A percentile compares a stretch with the other conserved stretches of the same genome.
phyloP scores from a whole-genome alignment of 495 filamentous ascomycete species.

The Talaromyces nanjingensis region DNA sequence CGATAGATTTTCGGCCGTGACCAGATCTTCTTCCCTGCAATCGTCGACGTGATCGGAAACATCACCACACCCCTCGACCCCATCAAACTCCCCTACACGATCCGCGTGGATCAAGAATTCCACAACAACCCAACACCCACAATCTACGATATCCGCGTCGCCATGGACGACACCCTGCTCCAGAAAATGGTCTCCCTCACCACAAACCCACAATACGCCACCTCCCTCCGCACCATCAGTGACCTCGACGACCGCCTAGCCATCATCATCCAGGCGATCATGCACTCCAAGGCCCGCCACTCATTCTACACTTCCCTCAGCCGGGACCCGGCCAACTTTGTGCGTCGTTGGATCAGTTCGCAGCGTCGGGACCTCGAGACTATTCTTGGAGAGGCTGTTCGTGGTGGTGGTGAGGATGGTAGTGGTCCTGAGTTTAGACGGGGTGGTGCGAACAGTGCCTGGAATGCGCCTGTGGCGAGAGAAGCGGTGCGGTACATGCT shows the following conservation, averaged over 20 bases:
- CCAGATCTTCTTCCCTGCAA: conserved; percentile 77
- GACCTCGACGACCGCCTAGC: conserved; percentile 77
- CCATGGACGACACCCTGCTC: conserved; percentile 75
- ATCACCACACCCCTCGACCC: conserved; percentile 78
- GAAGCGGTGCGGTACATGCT: conserved; percentile 45
- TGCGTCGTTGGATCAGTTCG: conserved; percentile 74
- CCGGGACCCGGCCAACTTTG: conserved; percentile 74
- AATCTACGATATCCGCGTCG: conserved; percentile 82
- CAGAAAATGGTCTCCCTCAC: conserved; percentile 57
- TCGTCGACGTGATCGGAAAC: conserved; percentile 63
- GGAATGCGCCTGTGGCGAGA: conserved; percentile 42
- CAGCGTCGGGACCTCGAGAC: conserved; percentile 89
- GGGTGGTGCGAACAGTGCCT: conserved; percentile 47
- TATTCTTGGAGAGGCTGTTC: conserved; percentile 71
- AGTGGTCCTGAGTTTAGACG: conserved; percentile 52
- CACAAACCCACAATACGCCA: conserved; percentile 39
- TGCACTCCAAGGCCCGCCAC: conserved; percentile 75
- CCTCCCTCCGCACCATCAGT: conserved; percentile 62
- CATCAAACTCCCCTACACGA: conserved; percentile 81
- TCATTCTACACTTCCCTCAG: conserved; percentile 70
- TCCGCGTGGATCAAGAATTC: conserved; percentile 85
- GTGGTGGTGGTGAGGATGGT: conserved; percentile 58
- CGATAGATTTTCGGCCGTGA: conserved; percentile 71
- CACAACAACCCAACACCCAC: conserved; percentile 58
- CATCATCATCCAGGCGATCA: conserved; percentile 67